Evolutionary conservation across 78 protist genomes (phyloP), one percentile per base, ranked within the genome.

Genomic region (Blattamonas nauphoetae): DNA sequence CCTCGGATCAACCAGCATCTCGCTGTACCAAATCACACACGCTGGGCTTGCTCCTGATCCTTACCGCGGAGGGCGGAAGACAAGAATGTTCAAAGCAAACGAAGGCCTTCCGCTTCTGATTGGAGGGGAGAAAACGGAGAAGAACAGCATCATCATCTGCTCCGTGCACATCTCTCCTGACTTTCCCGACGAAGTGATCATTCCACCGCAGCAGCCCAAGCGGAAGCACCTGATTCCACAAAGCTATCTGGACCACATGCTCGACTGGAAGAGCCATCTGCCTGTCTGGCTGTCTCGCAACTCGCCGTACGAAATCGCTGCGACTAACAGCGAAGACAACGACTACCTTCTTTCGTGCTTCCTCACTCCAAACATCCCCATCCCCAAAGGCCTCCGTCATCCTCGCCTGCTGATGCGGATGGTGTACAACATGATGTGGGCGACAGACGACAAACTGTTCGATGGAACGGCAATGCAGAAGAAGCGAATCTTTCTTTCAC

Each of bases 351-450:
- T 55, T 11, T 29, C 38, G 38, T 55, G 71, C 71, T 55, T 55
- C 71, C 71, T 79, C 83, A 79, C 83, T 11, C 45, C 33, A 4
- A 4, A 5, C 83, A 6, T 21, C 41, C 83, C 83, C 83, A 79
- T 55, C 71, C 71, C 71, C 38, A 55, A 55, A 21, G 38, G 38
- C 21, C 71, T 55, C 83, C 4, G 43, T 32, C 83, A 79, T 11
- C 6, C 83, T 6, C 83, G 21, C 42, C 83, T 79, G 6, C 83
- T 86, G 4, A 4, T 46, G 78, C 88, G 88, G 3, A 36, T 82
- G 4, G 81, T 86, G 44, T n/a, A 86, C 78, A 46, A 34, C 55
- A 38, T 88, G 78, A 4, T 86, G 36, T 88, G 64, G 29, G 89
- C 45, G n/a, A 33, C 36, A n/a, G 90, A 88, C 85, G 64, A 1